Conservation (phyloP, 176 grass and related monocot genomes). For the Pontederia paniculata region DNA sequence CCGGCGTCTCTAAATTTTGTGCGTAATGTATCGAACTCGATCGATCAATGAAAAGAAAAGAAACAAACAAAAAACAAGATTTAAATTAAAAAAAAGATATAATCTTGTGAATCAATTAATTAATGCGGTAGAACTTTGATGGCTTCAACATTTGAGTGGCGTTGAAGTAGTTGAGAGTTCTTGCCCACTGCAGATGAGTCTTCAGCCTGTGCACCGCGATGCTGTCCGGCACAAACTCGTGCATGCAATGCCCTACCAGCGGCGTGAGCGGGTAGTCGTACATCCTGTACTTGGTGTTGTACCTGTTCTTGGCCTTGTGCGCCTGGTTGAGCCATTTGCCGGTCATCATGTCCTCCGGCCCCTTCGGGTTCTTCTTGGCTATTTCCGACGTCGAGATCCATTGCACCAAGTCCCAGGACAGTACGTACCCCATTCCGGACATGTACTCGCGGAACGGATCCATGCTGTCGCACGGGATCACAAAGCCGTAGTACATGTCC, state of each 20-base stretch:
- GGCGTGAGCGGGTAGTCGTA: background rate
- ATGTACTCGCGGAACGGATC: background rate
- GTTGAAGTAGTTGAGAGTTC: background rate
- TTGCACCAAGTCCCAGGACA: conserved; percentile 2
- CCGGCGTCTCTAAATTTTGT: no score
- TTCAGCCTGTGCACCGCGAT: background rate
- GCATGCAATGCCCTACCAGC: background rate
- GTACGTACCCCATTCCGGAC: background rate
- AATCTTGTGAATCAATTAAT: background rate
- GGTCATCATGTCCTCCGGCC: background rate
- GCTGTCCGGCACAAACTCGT: background rate
- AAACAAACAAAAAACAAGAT: no score
- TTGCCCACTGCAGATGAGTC: background rate
- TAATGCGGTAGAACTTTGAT: background rate
- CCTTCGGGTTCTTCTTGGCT: background rate
- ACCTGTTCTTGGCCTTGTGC: background rate
- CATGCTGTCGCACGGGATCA: background rate
- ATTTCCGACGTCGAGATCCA: background rate
- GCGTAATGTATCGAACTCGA: no score
- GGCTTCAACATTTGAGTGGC: background rate
- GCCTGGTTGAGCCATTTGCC: background rate
- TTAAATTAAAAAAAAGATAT: no score
- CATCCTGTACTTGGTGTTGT: background rate
- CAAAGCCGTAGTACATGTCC: background rate
- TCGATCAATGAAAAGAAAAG: no score